Percentiles rank a stretch among this genome's conserved stretches.
Conservation (phyloP, 2,329 filamentous ascomycete species). For the Penicillium sp. region DNA sequence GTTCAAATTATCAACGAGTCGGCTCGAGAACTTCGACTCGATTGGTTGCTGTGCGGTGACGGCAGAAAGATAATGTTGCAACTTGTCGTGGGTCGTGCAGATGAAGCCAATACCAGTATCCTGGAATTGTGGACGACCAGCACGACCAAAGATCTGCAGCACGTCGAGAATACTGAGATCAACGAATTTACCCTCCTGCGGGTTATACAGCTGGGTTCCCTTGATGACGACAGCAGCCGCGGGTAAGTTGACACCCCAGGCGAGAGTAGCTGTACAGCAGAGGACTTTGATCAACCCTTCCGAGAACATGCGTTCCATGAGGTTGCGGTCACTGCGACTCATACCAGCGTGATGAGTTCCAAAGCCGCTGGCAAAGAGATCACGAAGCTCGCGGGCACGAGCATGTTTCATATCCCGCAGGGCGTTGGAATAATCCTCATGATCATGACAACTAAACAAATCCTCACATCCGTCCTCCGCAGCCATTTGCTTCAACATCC, state of each 20-base stretch:
- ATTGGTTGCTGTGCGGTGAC: conserved; percentile 97
- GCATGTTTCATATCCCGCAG: conserved; percentile 82
- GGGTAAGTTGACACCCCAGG: conserved; percentile 98
- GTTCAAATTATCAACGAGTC: conserved; percentile 94
- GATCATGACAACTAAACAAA: conserved; percentile 76
- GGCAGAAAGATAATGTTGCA: conserved; percentile 86
- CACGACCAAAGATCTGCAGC: conserved; percentile 96
- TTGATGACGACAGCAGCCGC: conserved; percentile 98
- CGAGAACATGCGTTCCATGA: conserved; percentile 90
- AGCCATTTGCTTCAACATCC: conserved; percentile 83
- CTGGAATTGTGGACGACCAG: conserved; percentile 95
- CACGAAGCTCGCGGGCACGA: conserved; percentile 82
- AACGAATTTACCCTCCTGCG: conserved; percentile 94
- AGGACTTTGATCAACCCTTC: conserved; percentile 95
- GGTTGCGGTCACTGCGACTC: conserved; percentile 87
- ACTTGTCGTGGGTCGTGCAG: conserved; percentile 91
- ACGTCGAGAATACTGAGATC: conserved; percentile 96
- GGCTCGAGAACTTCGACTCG: conserved; percentile 92
- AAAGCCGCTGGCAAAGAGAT: conserved; percentile 85
- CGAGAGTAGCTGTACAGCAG: conserved; percentile 95
- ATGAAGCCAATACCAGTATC: conserved; percentile 98
- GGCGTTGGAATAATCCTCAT: conserved; percentile 78
- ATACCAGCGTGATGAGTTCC: conserved; percentile 97
- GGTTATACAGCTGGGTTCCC: conserved; percentile 94
- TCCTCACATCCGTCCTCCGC: conserved; percentile 76